Evolutionary conservation across 1,284 basidiomycete species (phyloP).

Genomic region (Cutaneotrichosporon mucoides): DNA sequence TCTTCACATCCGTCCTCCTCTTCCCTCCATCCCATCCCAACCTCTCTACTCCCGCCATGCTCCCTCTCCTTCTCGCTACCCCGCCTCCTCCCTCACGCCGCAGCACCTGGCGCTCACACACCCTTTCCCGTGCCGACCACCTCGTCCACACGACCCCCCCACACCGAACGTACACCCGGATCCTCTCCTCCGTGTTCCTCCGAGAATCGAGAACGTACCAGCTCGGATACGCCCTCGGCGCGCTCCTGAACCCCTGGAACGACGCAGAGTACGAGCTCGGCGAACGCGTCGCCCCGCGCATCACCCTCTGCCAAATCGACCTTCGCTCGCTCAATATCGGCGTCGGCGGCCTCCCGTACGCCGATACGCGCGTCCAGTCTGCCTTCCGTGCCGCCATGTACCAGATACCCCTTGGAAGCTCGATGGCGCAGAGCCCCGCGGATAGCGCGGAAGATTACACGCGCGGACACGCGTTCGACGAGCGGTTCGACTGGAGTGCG

Average conservation of each 20-base stretch:
- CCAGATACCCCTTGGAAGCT: too few species aligned
- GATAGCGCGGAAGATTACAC: neutral
- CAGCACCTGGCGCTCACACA: neutral
- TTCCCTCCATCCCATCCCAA: too few species aligned
- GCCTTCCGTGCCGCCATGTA: neutral
- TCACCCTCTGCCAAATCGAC: neutral
- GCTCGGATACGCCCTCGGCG: slow-evolving; percentile 4
- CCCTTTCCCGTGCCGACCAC: neutral
- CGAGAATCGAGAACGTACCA: slow-evolving; percentile 2
- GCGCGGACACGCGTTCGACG: neutral
- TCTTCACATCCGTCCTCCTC: too few species aligned
- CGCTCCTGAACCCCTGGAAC: slow-evolving; percentile 5
- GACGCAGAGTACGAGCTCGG: slow-evolving; percentile 2
- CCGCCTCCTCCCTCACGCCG: neutral
- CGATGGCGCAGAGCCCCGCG: neutral
- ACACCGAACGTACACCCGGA: neutral
- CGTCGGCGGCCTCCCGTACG: neutral
- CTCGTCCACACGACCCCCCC: neutral
- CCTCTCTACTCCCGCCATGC: neutral
- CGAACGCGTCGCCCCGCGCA: neutral
- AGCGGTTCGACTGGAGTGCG: neutral
- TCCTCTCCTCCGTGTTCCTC: neutral
- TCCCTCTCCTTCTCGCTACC: neutral
- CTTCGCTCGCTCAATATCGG: neutral
- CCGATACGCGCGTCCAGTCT: neutral